Base-by-base conservation (phyloP, 805 yeast species). In the Starmerella floricola region DNA sequence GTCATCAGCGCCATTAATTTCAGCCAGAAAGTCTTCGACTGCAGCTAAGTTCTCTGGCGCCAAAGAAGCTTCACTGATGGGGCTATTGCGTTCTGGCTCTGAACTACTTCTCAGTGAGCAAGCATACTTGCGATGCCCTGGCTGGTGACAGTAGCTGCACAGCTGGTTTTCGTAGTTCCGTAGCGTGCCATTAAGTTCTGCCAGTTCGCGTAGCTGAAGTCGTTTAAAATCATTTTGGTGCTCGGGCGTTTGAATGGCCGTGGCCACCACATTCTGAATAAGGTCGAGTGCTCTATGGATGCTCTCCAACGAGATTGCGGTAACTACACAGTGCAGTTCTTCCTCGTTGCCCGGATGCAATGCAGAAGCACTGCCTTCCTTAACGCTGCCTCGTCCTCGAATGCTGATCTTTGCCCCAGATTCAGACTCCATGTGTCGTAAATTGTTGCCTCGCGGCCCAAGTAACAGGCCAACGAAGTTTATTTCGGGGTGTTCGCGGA, bases 391-490 rank as follows among this genome's bases (percentile, higher is more conserved):
- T 52, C 81, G 78, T 21, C 99, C 99, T 52, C 99, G 69, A 38
- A 91, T 82, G 2, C 87, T 93, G 45, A 91, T 79, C 50, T 72
- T 74, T 15, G 97, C 95, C 1, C 95, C 95, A 31, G 94, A 79
- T 38, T 79, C 77, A 23, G 74, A 77, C 57, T 88, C 94, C 61
- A 93, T 63, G 52, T 75, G 74, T 46, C 82, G 74, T 53, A 88
- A 63, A 0, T 95, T 88, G 53, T 81, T 79, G 19, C 97, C 99
- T 66, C 99, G 77, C 26, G 99, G 98, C 0, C 99, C 99, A 38
- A 91, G 62, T 17, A 91, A 63, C 40, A 81, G 67, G 0, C 99
- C 99, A 40, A 91, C 82, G 57, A 88, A 88, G 62, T 91, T 91
- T 52, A 91, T 79, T 38, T 80, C 88, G 0, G 97, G 96, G 62